Evolutionary conservation across 768 basidiomycete species (phyloP), one percentile per base, ranked within the genome.

Genomic region (Leccinellum rugosiceps): DNA sequence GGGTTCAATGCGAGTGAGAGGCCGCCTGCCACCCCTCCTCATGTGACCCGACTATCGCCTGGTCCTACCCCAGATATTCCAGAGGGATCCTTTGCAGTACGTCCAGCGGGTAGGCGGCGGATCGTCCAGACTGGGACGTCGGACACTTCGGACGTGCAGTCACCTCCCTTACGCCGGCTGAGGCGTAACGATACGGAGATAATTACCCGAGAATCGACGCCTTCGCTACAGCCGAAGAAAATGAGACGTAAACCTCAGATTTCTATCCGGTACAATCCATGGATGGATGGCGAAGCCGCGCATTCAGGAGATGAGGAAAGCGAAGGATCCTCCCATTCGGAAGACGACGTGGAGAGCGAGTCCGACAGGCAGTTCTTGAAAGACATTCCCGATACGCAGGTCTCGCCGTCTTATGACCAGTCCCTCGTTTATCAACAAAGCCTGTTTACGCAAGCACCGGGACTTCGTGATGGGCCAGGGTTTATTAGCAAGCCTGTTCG

Each of bases 301-400:
- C 92, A 92, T 64, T 94, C 92, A 9, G 92, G 90, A 19, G 90
- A 90, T 56, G 92, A 93, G 65, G 77, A 78, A 54, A 87, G 86
- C 63, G 80, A 77, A 54, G 89, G 88, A 32, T 76, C 75, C 1
- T 86, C 85, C 1, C 77, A 78, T 74, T 63, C 82, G 78, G 59
- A 83, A 38, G 78, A 81, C 25, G 76, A 74, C 26, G 64, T 66
- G 32, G 87, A 87, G 64, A 81, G 77, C 66, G 89, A 88, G 64
- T 83, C 81, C 32, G 90, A 93, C 65, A 75, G 80, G 47, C 74
- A 70, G 60, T 94, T 94, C 72, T 69, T 91, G 32, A 77, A 83
- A 58, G 81, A 86, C 48, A 71, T 83, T 17, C 78, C 83, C 3
- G 77, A 81, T 54, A 91, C 90, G 10, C 92, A 92, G 67, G 76